These are phyloP conservation scores for Lactarius hengduanensis DNA, from an alignment of 768 basidiomycete genomes.

Conservation along the genomic window DNA sequence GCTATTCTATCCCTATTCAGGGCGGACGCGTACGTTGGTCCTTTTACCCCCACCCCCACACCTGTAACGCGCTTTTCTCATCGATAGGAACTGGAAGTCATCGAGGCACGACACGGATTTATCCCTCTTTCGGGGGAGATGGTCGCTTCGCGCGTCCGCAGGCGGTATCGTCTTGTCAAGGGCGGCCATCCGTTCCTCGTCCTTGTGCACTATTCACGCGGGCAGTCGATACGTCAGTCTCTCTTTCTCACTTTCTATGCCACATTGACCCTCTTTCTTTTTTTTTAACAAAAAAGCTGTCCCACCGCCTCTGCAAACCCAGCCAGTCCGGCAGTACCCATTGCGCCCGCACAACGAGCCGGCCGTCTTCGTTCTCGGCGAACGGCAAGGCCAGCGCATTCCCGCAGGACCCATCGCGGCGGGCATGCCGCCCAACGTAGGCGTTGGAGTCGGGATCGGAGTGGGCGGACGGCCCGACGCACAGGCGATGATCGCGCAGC, in stretches of 20 bases:
- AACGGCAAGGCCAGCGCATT: constrained; percentile 70
- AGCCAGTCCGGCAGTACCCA: constrained; percentile 70
- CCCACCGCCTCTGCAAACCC: constrained; percentile 53
- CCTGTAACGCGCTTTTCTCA: constrained; percentile 16
- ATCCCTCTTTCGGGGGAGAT: constrained; percentile 62
- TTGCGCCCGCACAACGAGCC: constrained; percentile 66
- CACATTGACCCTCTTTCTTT: neutral
- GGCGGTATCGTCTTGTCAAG: constrained; percentile 69
- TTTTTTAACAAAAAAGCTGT: constrained; percentile 47
- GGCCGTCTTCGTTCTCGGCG: constrained; percentile 66
- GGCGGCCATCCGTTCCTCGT: constrained; percentile 73
- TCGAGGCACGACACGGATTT: constrained; percentile 74
- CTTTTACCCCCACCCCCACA: constrained; percentile 5
- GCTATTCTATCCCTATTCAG: constrained; percentile 52
- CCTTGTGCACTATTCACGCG: constrained; percentile 74
- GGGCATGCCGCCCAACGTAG: constrained; percentile 20
- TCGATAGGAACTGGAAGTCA: constrained; percentile 71
- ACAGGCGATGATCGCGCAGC: constrained; percentile 70
- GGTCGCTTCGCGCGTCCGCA: constrained; percentile 63
- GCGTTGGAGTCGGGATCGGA: constrained; percentile 11
- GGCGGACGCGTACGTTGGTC: constrained; percentile 49
- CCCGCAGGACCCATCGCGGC: constrained; percentile 12
- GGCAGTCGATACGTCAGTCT: constrained; percentile 57
- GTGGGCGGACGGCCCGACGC: constrained; percentile 34
- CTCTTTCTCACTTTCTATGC: neutral